Evolutionary conservation across 768 basidiomycete genomes (phyloP).

Genomic region (Phanerodontia chrysosporium): DNA sequence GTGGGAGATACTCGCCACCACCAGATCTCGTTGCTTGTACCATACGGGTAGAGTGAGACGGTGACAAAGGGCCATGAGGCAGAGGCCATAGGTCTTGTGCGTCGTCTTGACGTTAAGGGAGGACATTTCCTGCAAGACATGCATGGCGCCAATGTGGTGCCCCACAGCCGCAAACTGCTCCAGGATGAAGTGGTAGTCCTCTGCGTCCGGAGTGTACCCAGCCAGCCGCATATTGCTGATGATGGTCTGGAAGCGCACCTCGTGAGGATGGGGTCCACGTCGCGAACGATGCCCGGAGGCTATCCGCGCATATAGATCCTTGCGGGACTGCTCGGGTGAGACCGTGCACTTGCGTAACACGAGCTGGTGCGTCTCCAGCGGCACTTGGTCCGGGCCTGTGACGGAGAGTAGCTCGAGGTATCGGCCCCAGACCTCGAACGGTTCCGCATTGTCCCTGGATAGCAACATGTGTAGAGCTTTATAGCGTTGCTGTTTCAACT

Average conservation of each 20-base stretch:
- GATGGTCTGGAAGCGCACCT: constrained; percentile 54
- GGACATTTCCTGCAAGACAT: constrained; percentile 59
- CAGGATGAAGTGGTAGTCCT: constrained; percentile 74
- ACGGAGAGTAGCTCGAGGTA: constrained; percentile 56
- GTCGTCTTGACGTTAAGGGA: constrained; percentile 41
- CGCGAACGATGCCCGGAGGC: constrained; percentile 31
- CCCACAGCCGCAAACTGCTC: constrained; percentile 74
- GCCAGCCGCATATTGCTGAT: constrained; percentile 31
- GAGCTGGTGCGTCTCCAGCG: constrained; percentile 61
- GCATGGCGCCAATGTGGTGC: constrained; percentile 54
- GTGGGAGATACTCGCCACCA: constrained; percentile 40
- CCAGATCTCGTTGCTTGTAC: constrained; percentile 28
- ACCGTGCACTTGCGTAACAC: constrained; percentile 68
- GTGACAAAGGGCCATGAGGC: constrained; percentile 67
- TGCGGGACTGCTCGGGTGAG: constrained; percentile 40
- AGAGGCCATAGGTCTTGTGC: constrained; percentile 55
- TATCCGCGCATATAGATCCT: constrained; percentile 38
- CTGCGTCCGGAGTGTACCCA: constrained; percentile 40
- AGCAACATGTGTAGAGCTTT: constrained; percentile 10
- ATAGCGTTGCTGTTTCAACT: constrained; percentile 12
- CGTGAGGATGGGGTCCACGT: constrained; percentile 48
- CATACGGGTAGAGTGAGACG: constrained; percentile 59
- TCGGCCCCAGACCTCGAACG: constrained; percentile 57
- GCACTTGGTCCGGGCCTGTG: constrained; percentile 45
- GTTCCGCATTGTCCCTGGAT: constrained; percentile 16